Evolutionary conservation across 768 basidiomycete species (phyloP), one percentile per base, ranked within the genome.

Genomic region (Mycena pura): DNA sequence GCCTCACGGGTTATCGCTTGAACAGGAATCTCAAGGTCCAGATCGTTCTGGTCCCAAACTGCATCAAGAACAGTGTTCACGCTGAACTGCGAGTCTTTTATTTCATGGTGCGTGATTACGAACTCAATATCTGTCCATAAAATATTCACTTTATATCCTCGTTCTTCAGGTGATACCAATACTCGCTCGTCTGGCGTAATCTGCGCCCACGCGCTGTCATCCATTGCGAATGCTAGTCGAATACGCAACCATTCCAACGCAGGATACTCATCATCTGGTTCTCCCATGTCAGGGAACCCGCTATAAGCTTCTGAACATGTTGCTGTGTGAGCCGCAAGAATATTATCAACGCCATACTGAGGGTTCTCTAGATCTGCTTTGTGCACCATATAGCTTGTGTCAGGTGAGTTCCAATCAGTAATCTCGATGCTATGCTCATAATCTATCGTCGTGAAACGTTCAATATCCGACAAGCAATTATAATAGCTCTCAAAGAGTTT

Each of bases 381-480:
- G 19, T 24, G 10, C 10, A 56, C 34, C 29, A 56, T 32, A 17
- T 6, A 60, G 0, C 45, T 38, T 15, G 38, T 14, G 7, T 24
- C 52, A 28, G 60, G 46, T 27, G 11, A 19, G 3, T 60, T 6
- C 59, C 59, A 60, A 17, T 60, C 59, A 1, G 59, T 60, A 13
- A 55, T 13, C 34, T 62, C 60, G n/a, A 62, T 36, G 5, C 1
- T 25, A 19, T 56, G 11, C 21, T 53, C 46, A 32, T 55, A 55
- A 29, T 62, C 46, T 17, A 62, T 54, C 5, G 39, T 29, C 4
- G 28, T 62, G 32, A 62, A 62, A 3, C 60, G n/a, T 38, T 62
- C 53, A 13, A 48, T 27, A 11, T 15, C 13, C 3, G 32, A 4
- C 1, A 55, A 19, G 2, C n/a, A 5, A 2, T 14, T 21, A n/a